phyloP scores from a whole-genome alignment of 208 protist genomes.

The Phytomonas sp. region DNA sequence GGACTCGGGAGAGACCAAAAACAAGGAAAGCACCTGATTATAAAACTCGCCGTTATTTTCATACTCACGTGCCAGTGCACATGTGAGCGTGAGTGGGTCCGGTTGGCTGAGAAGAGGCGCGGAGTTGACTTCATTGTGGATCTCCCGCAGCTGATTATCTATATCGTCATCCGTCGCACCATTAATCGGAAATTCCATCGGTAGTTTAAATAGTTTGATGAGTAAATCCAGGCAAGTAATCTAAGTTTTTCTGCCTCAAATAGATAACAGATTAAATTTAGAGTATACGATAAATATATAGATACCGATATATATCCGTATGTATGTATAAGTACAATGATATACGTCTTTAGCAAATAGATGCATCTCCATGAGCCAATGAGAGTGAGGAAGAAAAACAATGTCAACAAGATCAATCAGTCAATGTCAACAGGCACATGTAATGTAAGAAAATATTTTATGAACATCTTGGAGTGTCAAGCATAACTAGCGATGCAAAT shows the following conservation, averaged over 20 bases:
- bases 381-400: not conserved
- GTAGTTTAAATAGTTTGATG: not conserved
- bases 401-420: not conserved
- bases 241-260: slow-evolving; percentile 6
- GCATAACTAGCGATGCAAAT: not conserved
- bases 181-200: not conserved
- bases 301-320: not conserved
- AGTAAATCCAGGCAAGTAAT: not conserved
- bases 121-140: slow-evolving; percentile 46
- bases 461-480: not conserved
- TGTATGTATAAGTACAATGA: not conserved
- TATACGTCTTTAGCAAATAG: not conserved
- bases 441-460: not conserved
- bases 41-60: slow-evolving; percentile 24
- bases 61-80: slow-evolving; percentile 34
- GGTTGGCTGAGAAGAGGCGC: slow-evolving; percentile 31
- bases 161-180: slow-evolving; percentile 14
- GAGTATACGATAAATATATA: slow-evolving; percentile 6
- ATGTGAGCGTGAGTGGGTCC: slow-evolving; percentile 20
- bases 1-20: slow-evolving; percentile 10
- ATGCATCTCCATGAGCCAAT: not conserved
- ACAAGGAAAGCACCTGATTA: slow-evolving; percentile 42
- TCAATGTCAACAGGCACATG: not conserved
- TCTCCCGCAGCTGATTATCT: slow-evolving; percentile 45
- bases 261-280: slow-evolving; percentile 14